A percentile compares a stretch with the other conserved stretches of the same genome.
These are phyloP conservation scores for Ganoderma lucidum DNA, from an alignment of 1,284 basidiomycete genomes.

Conservation along the genomic window DNA sequence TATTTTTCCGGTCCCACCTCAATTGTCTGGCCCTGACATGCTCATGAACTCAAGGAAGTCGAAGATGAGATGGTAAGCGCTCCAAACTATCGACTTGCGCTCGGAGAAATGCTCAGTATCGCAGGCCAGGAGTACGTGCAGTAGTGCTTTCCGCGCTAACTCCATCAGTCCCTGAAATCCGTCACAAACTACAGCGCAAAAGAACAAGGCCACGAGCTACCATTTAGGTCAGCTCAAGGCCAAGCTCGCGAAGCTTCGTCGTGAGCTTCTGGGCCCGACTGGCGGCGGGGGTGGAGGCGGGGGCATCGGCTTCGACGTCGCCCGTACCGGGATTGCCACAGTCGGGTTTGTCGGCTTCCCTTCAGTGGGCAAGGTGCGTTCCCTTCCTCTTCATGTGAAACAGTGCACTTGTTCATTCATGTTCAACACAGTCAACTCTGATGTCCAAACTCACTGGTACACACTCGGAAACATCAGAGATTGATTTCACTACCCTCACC, in stretches of 20 bases:
- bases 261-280: slow-evolving; percentile 87
- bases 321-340: slow-evolving; percentile 94
- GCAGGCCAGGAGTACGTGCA: slow-evolving; percentile 50
- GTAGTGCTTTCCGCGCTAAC: slow-evolving; percentile 14
- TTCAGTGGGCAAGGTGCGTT: slow-evolving; percentile 82
- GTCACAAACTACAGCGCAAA: slow-evolving; percentile 69
- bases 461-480: slow-evolving; percentile 96
- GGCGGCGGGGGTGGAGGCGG: slow-evolving; percentile 87
- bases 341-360: slow-evolving; percentile 96
- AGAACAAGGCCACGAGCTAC: slow-evolving; percentile 97
- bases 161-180: slow-evolving; percentile 20
- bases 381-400: slow-evolving; percentile 53
- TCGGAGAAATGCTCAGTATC: slow-evolving; percentile 24
- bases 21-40: slow-evolving; percentile 16
- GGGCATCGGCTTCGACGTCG: slow-evolving; percentile 95
- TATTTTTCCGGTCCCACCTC: slow-evolving; percentile 36
- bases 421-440: slow-evolving; percentile 77
- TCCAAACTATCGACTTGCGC: slow-evolving; percentile 14
- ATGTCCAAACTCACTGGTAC: slow-evolving; percentile 99
- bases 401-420: slow-evolving; percentile 36
- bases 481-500: slow-evolving; percentile 96
- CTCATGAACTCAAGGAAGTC: slow-evolving; percentile 69
- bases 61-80: slow-evolving; percentile 93
- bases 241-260: slow-evolving; percentile 95
- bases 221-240: slow-evolving; percentile 98